A percentile compares a stretch with the other conserved stretches of the same genome.
Conservation (phyloP, 2,329 filamentous ascomycete genomes). For the Biscogniauxia mediterranea region DNA sequence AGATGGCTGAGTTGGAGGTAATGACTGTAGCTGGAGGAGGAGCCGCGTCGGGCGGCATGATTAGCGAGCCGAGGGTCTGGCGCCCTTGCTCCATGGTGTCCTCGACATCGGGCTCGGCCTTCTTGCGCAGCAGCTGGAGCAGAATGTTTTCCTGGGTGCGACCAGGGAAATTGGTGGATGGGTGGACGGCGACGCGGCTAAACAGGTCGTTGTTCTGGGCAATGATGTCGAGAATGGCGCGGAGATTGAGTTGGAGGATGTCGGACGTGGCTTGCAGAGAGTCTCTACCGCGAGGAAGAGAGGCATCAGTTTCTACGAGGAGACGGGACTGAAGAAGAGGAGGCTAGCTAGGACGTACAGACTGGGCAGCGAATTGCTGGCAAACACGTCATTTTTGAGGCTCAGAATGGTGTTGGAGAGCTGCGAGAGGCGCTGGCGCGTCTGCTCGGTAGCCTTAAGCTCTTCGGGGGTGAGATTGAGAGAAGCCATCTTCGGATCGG, state of each 20-base stretch:
- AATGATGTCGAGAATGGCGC: conserved; percentile 63
- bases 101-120: conserved; percentile 75
- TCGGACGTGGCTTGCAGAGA: conserved; percentile 70
- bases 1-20: not conserved
- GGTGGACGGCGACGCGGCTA: conserved; percentile 69
- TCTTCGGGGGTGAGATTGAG: conserved; percentile 58
- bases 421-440: conserved; percentile 65
- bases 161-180: conserved; percentile 71
- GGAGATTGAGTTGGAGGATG: conserved; percentile 70
- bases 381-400: conserved; percentile 57
- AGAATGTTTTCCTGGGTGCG: conserved; percentile 66
- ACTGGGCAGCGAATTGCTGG: conserved; percentile 64
- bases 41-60: not conserved
- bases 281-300: conserved; percentile 44
- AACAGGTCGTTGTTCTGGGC: conserved; percentile 66
- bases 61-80: conserved; percentile 33
- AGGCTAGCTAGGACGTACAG: conserved; percentile 46
- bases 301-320: not conserved
- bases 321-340: not conserved
- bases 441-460: conserved; percentile 68
- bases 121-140: conserved; percentile 73
- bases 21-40: too few species aligned
- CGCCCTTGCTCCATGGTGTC: conserved; percentile 67
- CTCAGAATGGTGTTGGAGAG: conserved; percentile 67
- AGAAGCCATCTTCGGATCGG: conserved; percentile 37